These are phyloP conservation scores for Helianthus annuus DNA, from an alignment of 129 eudicot species.

Conservation along the genomic window DNA sequence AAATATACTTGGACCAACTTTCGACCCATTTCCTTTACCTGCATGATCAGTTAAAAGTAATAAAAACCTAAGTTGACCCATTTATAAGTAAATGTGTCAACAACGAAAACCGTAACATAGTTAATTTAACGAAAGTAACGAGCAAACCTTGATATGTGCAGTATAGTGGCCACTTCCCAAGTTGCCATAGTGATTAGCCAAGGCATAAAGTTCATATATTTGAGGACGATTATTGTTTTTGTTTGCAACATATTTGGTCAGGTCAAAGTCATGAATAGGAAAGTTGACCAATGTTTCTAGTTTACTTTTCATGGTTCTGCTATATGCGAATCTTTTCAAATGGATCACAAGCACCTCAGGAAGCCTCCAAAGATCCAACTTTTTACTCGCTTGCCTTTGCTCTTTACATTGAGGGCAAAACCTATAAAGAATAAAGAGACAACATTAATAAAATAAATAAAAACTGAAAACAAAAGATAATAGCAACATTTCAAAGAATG, in stretches of 20 bases:
- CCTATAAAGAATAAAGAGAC: conserved; percentile 40
- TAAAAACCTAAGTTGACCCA: neutral
- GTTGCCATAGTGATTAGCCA: conserved; percentile 85
- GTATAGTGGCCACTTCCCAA: conserved; percentile 98
- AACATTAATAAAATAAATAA: neutral
- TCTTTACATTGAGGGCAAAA: conserved; percentile 93
- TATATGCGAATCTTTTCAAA: conserved; percentile 88
- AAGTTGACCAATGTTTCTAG: conserved; percentile 81
- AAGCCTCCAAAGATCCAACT: conserved; percentile 97
- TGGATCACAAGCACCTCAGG: conserved; percentile 89
- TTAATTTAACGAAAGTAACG: neutral
- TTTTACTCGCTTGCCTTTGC: conserved; percentile 90
- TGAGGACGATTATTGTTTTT: conserved; percentile 66
- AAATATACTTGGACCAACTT: neutral
- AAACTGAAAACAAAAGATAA: conserved; percentile 5
- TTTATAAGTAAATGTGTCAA: neutral
- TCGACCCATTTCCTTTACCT: neutral
- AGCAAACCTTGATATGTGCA: conserved; percentile 73
- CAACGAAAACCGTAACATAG: neutral
- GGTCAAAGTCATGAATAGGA: conserved; percentile 78
- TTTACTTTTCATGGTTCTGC: conserved; percentile 81
- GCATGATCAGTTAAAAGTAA: neutral
- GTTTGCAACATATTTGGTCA: conserved; percentile 81
- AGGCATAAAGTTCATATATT: conserved; percentile 89
- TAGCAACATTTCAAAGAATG: conserved; percentile 6